These are phyloP conservation scores for Penicillium sclerotigenum DNA, from an alignment of 2,329 filamentous ascomycete genomes.

Conservation along the genomic window DNA sequence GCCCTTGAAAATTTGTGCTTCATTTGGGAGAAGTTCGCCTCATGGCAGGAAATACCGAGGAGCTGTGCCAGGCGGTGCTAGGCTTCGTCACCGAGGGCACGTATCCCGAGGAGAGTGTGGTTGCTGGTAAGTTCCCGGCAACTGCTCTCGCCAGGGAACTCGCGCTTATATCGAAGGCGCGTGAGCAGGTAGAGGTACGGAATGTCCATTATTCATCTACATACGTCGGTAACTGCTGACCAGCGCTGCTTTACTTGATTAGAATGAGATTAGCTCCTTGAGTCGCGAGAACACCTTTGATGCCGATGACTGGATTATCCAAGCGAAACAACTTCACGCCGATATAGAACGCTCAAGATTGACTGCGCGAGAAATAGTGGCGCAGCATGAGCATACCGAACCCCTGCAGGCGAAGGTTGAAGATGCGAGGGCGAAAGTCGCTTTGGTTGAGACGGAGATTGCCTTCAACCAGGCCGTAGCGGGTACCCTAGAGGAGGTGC, in stretches of 20 bases:
- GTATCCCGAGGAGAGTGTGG: conserved; percentile 57
- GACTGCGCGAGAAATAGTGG: conserved; percentile 76
- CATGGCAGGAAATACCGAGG: conserved; percentile 37
- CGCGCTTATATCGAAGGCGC: conserved; percentile 50
- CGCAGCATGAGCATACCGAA: conserved; percentile 68
- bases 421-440: conserved; percentile 55
- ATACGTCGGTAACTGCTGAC: conserved; percentile 1
- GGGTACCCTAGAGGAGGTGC: conserved; percentile 50
- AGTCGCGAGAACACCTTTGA: conserved; percentile 75
- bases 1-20: conserved; percentile 6
- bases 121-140: conserved; percentile 52
- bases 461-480: conserved; percentile 56
- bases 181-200: conserved; percentile 53
- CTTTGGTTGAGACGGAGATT: conserved; percentile 57
- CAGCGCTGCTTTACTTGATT: conserved; percentile 4
- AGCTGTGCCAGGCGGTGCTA: conserved; percentile 60
- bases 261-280: conserved; percentile 70
- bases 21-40: conserved; percentile 19
- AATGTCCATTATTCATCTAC: background rate
- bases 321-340: conserved; percentile 77
- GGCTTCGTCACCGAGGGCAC: conserved; percentile 58
- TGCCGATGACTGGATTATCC: conserved; percentile 79
- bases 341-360: conserved; percentile 79
- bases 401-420: conserved; percentile 63
- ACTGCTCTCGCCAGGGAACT: conserved; percentile 50